These are phyloP conservation scores for Orbilia ellipsospora DNA, from an alignment of 2,329 filamentous ascomycete species.

Conservation along the genomic window DNA sequence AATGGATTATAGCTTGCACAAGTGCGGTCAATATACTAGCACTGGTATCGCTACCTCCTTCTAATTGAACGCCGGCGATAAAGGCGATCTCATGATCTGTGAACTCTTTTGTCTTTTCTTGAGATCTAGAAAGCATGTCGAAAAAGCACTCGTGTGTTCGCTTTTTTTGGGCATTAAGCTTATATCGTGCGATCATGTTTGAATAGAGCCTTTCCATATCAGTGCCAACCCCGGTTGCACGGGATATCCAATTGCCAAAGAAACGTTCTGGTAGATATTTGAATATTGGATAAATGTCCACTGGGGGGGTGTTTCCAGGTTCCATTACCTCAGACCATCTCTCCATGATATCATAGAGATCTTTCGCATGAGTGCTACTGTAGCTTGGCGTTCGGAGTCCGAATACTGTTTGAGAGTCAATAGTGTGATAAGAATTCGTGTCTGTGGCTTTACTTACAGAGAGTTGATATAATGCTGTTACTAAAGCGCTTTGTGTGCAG, in stretches of 20 bases:
- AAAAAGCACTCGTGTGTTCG: constrained; percentile 64
- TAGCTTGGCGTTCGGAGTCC: constrained; percentile 61
- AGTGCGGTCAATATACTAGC: constrained; percentile 61
- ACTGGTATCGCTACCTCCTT: constrained; percentile 65
- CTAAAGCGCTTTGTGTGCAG: constrained; percentile 65
- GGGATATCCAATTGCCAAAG: constrained; percentile 63
- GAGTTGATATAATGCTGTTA: constrained; percentile 66
- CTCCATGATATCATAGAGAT: constrained; percentile 64
- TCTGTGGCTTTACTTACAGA: constrained; percentile 58
- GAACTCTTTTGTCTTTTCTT: constrained; percentile 62
- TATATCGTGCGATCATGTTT: constrained; percentile 61
- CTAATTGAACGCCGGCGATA: constrained; percentile 60
- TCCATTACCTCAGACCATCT: constrained; percentile 65
- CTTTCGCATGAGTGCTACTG: constrained; percentile 61
- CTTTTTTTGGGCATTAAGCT: constrained; percentile 59
- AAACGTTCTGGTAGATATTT: constrained; percentile 64
- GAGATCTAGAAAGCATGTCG: constrained; percentile 59
- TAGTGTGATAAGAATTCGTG: background rate
- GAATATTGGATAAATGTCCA: constrained; percentile 66
- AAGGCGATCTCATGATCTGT: constrained; percentile 63
- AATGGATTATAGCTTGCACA: constrained; percentile 64
- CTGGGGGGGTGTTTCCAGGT: constrained; percentile 66
- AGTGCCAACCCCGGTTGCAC: constrained; percentile 62
- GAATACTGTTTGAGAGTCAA: constrained; percentile 58
- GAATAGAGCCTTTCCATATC: constrained; percentile 64